Evolutionary conservation across 495 filamentous ascomycete genomes (phyloP), one percentile per base, ranked within the genome.

Genomic region (Neurospora sp.): DNA sequence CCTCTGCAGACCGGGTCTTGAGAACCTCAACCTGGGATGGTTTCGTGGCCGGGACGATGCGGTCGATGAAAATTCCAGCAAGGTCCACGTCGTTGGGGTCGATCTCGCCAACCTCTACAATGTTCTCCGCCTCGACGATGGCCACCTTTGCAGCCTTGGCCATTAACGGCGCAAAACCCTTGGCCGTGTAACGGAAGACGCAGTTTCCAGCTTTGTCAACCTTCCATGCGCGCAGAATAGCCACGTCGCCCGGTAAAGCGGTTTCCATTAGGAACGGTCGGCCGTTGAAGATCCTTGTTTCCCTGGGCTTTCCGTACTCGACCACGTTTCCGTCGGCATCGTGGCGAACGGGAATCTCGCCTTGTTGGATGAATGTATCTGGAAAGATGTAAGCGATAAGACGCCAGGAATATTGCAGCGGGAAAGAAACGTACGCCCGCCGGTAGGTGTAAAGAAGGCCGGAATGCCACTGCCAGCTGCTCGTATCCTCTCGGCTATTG

Each of bases 91-190:
- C 82, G 70, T 86, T 83, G 6, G 89, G 86, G 69, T 86, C 84
- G 37, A 91, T 87, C 48, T 85, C 83, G 38, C 89, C 89, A 0
- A 86, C 77, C 11, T 86, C 85, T 38, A 91, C 89, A 74, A 91
- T 90, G 73, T 91, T 80, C 77, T 91, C 89, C n/a, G 89, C 89
- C 75, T 91, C 89, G 5, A 91, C 89, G 68, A 91, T 90, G 70
- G 88, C 85, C 27, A 90, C 75, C 74, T 81, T 85, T 5, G 89
- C 89, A 0, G 89, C 89, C 79, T 90, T 90, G 65, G 87, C 89
- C 86, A 89, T 88, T 41, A 89, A 80, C 7, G 83, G 82, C 6
- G 82, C 87, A 73, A 88, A 89, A 14, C 86, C 85, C 79, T 88
- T 87, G 31, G 89, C 89, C 1, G 89, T 90, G 80, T 90, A 89